Conservation (phyloP, 176 grass and related monocot genomes). For the Panicum miliaceum region DNA sequence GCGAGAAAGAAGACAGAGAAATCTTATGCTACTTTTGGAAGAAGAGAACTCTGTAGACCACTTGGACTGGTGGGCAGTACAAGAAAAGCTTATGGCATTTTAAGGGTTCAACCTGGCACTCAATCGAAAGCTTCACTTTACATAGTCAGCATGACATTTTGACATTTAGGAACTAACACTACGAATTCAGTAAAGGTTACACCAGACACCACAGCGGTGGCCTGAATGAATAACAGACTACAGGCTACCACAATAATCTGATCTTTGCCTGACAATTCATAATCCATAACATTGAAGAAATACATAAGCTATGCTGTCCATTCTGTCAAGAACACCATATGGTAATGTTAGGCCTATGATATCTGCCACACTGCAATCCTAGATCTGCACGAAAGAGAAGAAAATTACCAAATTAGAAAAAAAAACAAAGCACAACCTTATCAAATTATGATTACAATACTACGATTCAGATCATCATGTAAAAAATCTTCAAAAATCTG, state of each 20-base stretch:
- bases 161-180: slow-evolving; percentile 44
- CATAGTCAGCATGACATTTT: slow-evolving; percentile 48
- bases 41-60: slow-evolving; percentile 2
- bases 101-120: slow-evolving; percentile 38
- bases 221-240: slow-evolving; percentile 47
- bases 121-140: slow-evolving; percentile 53
- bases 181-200: slow-evolving; percentile 49
- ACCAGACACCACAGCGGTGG: slow-evolving; percentile 40
- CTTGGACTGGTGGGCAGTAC: neutral
- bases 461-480: neutral
- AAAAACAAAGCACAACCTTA: neutral
- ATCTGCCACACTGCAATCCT: slow-evolving; percentile 59
- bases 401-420: neutral
- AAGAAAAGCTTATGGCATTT: neutral
- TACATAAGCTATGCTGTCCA: slow-evolving; percentile 60
- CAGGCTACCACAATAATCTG: slow-evolving; percentile 67
- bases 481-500: neutral
- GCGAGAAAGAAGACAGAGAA: neutral
- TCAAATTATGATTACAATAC: neutral
- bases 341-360: slow-evolving; percentile 65
- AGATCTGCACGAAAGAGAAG: slow-evolving; percentile 43
- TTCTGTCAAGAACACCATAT: slow-evolving; percentile 61
- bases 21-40: neutral
- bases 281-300: slow-evolving; percentile 41
- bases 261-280: slow-evolving; percentile 40